Percentiles rank a stretch among this genome's conserved stretches.
Evolutionary conservation across 352 stramenopile species (phyloP).

Genomic region (Aphanomyces cochlioides): DNA sequence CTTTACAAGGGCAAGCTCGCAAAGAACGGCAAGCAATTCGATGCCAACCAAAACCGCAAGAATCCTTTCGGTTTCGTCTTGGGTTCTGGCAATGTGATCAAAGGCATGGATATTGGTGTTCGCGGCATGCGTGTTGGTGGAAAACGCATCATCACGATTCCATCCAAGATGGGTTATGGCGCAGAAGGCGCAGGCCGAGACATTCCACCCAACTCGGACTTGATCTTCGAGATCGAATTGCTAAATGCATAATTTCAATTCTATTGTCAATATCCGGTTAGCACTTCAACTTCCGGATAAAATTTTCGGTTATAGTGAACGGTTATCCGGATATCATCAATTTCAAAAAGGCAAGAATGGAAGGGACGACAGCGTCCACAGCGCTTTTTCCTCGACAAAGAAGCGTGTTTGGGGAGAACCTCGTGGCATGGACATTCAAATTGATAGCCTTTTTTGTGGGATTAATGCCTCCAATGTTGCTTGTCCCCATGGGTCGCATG

Average conservation of each 20-base stretch:
- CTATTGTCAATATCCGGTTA: too few species aligned
- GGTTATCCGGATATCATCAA: too few species aligned
- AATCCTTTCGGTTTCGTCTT: conserved; percentile 81
- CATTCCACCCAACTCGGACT: conserved; percentile 89
- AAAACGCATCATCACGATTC: conserved; percentile 93
- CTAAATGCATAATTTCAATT: conserved; percentile 19
- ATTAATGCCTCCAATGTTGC: neutral
- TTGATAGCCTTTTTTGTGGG: conserved; percentile 7
- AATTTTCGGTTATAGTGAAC: too few species aligned
- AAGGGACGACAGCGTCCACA: neutral
- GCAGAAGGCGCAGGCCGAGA: conserved; percentile 60
- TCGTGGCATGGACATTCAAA: neutral
- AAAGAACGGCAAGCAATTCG: conserved; percentile 82
- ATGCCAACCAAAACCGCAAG: conserved; percentile 75
- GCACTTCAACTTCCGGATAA: too few species aligned
- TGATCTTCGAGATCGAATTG: conserved; percentile 95
- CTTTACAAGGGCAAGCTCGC: conserved; percentile 73
- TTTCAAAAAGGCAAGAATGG: too few species aligned
- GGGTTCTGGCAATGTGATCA: conserved; percentile 89
- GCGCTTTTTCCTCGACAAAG: neutral
- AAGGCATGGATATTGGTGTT: conserved; percentile 95
- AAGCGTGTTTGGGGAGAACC: neutral
- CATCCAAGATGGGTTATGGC: conserved; percentile 93
- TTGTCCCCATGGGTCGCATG: conserved; percentile 13
- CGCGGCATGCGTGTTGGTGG: conserved; percentile 79